phyloP scores from a whole-genome alignment of 2,329 filamentous ascomycete genomes.

The Arthroderma uncinatum region DNA sequence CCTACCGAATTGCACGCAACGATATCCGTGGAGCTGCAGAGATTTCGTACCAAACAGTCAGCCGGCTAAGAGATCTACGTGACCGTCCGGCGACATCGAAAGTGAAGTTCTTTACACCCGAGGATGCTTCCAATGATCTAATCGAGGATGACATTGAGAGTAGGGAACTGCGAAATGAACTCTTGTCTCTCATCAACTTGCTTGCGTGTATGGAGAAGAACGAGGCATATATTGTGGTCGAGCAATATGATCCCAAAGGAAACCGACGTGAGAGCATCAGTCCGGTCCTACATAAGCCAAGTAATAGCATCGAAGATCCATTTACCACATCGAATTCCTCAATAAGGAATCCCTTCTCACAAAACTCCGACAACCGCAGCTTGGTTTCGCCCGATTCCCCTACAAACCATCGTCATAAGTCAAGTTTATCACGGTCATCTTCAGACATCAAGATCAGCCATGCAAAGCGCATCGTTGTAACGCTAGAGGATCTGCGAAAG shows the following conservation, averaged over 20 bases:
- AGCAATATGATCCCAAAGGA: slow-evolving; percentile 25
- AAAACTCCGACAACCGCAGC: not conserved
- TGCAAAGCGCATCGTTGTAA: slow-evolving; percentile 64
- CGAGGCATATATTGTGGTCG: slow-evolving; percentile 61
- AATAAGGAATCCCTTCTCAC: not conserved
- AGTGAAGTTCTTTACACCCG: slow-evolving; percentile 25
- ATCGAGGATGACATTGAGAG: slow-evolving; percentile 34
- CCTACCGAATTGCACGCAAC: slow-evolving; percentile 71
- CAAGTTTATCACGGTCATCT: not conserved
- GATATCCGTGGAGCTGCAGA: slow-evolving; percentile 72
- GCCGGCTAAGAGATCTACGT: slow-evolving; percentile 36
- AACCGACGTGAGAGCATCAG: slow-evolving; percentile 29
- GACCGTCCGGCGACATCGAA: slow-evolving; percentile 24
- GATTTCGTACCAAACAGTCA: slow-evolving; percentile 45
- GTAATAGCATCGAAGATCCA: slow-evolving; percentile 3
- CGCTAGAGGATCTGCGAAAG: slow-evolving; percentile 71
- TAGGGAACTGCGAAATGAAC: slow-evolving; percentile 52
- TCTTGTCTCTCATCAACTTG: slow-evolving; percentile 85
- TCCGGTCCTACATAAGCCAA: slow-evolving; percentile 16
- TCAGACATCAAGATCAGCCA: slow-evolving; percentile 19
- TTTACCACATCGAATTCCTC: not conserved
- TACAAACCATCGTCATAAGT: not conserved
- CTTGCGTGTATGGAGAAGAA: slow-evolving; percentile 72
- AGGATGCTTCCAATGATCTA: slow-evolving; percentile 19
- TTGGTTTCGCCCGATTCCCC: not conserved